Conservation (phyloP, 1,139 yeast species). For the Lodderomyces elongisporus region DNA sequence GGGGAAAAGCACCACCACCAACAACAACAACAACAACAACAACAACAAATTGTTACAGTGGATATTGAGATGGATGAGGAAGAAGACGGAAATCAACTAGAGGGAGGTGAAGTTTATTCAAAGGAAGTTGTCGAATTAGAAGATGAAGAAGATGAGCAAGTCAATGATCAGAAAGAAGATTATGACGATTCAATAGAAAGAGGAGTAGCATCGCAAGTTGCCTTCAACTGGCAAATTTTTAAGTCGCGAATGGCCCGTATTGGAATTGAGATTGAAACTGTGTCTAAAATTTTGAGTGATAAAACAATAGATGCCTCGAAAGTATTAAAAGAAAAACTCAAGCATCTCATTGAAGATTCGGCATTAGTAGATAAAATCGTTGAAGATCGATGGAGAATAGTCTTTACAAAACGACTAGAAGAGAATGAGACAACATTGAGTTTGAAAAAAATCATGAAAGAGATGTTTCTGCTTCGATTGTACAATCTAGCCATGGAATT, state of each 20-base stretch:
- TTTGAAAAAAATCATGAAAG: conserved; percentile 24
- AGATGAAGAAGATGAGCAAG: conserved; percentile 20
- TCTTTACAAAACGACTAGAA: conserved; percentile 46
- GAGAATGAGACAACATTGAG: conserved; percentile 25
- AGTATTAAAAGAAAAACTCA: background rate
- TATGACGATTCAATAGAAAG: conserved; percentile 13
- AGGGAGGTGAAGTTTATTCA: conserved; percentile 19
- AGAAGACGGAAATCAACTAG: too few species aligned
- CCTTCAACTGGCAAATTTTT: conserved; percentile 6
- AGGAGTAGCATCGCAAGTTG: conserved; percentile 8
- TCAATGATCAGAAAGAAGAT: conserved; percentile 14
- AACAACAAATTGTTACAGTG: conserved; percentile 20
- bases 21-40: conserved; percentile 2
- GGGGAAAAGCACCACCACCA: too few species aligned
- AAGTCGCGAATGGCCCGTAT: background rate
- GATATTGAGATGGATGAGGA: conserved; percentile 24
- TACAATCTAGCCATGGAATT: background rate
- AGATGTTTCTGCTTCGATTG: conserved; percentile 14
- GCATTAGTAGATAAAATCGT: conserved; percentile 15
- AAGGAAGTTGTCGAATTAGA: conserved; percentile 14
- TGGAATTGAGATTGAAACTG: background rate
- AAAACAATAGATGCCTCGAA: background rate
- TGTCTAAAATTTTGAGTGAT: background rate
- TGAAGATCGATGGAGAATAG: conserved; percentile 48
- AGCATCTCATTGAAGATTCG: background rate